These are phyloP conservation scores for Naganishia liquefaciens DNA, from an alignment of 1,284 basidiomycete genomes.

Conservation along the genomic window DNA sequence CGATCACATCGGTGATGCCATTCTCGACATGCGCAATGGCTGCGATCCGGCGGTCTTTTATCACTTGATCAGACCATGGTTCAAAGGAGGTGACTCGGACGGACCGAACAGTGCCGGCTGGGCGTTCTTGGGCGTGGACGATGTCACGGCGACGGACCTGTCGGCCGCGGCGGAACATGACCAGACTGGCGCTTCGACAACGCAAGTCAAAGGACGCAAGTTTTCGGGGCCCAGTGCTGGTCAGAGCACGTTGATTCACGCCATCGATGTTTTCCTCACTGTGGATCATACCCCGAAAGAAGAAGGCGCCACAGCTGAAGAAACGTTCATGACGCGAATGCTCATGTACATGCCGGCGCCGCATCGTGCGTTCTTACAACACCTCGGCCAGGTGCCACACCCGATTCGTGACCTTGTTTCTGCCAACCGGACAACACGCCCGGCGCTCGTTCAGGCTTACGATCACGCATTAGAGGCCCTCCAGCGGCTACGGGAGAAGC, in stretches of 20 bases:
- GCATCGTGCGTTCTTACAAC: conserved; percentile 83
- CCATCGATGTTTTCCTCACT: conserved; percentile 85
- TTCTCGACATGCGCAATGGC: conserved; percentile 67
- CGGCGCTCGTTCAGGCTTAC: conserved; percentile 64
- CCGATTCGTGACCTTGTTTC: conserved; percentile 57
- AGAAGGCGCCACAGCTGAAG: conserved; percentile 50
- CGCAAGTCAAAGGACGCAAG: conserved; percentile 53
- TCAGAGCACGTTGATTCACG: conserved; percentile 84
- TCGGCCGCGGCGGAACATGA: conserved; percentile 54
- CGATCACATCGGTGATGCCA: conserved; percentile 63
- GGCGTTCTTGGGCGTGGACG: conserved; percentile 75
- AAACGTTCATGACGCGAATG: conserved; percentile 74
- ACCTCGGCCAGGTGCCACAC: conserved; percentile 68
- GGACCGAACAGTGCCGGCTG: conserved; percentile 64
- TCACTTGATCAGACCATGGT: conserved; percentile 85
- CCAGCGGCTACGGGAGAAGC: conserved; percentile 79
- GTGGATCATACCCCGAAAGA: conserved; percentile 63
- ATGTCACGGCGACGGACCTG: conserved; percentile 57
- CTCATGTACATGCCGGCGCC: conserved; percentile 85
- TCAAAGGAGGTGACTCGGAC: conserved; percentile 77
- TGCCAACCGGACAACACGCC: conserved; percentile 44
- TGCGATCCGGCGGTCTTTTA: conserved; percentile 83
- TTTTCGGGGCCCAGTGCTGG: conserved; percentile 87
- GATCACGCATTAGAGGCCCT: conserved; percentile 71
- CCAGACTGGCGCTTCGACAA: not conserved